phyloP scores from a whole-genome alignment of 2,329 filamentous ascomycete genomes.

The Cryphonectria radicalis region DNA sequence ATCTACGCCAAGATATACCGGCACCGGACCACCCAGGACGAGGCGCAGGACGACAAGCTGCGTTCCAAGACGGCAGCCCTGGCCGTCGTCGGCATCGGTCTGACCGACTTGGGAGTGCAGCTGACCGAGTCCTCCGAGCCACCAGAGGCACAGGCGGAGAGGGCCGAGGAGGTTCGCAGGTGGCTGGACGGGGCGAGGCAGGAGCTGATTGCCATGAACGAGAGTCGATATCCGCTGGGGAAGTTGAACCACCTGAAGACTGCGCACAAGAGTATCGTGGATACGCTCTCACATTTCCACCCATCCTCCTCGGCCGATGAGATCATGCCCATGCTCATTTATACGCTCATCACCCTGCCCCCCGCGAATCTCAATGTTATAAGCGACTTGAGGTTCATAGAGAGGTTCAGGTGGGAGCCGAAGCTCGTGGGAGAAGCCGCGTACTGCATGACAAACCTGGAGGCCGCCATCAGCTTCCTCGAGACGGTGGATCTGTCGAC shows the following conservation, averaged over 20 bases:
- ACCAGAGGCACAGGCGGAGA: constrained; percentile 61
- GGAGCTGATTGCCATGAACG: constrained; percentile 80
- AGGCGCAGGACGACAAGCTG: constrained; percentile 91
- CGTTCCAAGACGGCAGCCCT: constrained; percentile 92
- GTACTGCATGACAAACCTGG: constrained; percentile 94
- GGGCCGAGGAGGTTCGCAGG: constrained; percentile 69
- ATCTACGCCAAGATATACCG: constrained; percentile 90
- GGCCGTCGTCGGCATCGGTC: constrained; percentile 86
- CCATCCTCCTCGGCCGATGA: constrained; percentile 92
- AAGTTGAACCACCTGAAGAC: constrained; percentile 88
- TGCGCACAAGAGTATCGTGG: constrained; percentile 92
- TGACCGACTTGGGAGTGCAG: constrained; percentile 82
- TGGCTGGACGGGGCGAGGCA: constrained; percentile 73
- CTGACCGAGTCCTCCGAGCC: constrained; percentile 62
- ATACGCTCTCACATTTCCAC: constrained; percentile 72
- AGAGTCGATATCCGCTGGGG: constrained; percentile 84
- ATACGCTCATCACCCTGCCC: constrained; percentile 88
- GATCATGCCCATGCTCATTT: constrained; percentile 95
- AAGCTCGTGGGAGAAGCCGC: constrained; percentile 93
- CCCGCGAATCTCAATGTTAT: constrained; percentile 86
- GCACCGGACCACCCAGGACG: constrained; percentile 89
- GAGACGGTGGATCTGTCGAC: constrained; percentile 94
- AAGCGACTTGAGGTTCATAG: constrained; percentile 94
- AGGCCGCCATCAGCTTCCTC: constrained; percentile 91
- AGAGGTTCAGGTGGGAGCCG: constrained; percentile 81